Evolutionary conservation across 2,329 filamentous ascomycete species (phyloP), one percentile per base, ranked within the genome.

Genomic region (Elsinoe arachidis): DNA sequence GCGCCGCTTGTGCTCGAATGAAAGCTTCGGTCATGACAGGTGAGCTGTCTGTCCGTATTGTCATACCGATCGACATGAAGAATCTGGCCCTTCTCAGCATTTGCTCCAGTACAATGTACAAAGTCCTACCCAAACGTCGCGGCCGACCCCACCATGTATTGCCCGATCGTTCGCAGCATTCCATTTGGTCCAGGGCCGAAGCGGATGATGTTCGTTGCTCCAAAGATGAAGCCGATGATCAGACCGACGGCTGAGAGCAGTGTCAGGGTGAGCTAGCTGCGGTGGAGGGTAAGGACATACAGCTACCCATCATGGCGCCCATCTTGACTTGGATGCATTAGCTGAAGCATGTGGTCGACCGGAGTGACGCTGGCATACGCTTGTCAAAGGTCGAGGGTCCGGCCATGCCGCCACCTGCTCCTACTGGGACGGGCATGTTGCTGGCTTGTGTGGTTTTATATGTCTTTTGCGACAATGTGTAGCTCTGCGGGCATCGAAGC

Each of bases 41-140:
- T 43, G 89, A 88, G 63, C 88, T 84, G 66, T 99, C 93, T 60
- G 90, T 91, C 69, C 93, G 87, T 68, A 99, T 96, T 44, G 95
- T 91, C 66, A 90, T 96, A 65, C 93, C 93, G 65, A 99, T 96
- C 58, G 89, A 92, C 93, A 99, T 99, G 80, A 99, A 99, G 77
- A 97, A 96, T 56, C 81, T 84, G 63, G 19, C 23, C 15, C 14
- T n/a, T 38, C 17, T 19, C 5, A 17, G 44, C 2, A 23, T 46
- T 19, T 41, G 30, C 30, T 39, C 6, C n/a, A 11, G 12, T 9
- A 17, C 15, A 7, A 12, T 21, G n/a, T 21, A 10, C n/a, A 12
- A 14, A 30, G 12, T 23, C 33, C 3, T 59, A 60, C 60, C 60
- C 59, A 54, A 56, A 99, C 9, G 92, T 97, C 47, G 90, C 90